A percentile compares a stretch with the other conserved stretches of the same genome.
These are phyloP conservation scores for Meyerozyma carpophila DNA, from an alignment of 1,139 yeast genomes.

Conservation along the genomic window DNA sequence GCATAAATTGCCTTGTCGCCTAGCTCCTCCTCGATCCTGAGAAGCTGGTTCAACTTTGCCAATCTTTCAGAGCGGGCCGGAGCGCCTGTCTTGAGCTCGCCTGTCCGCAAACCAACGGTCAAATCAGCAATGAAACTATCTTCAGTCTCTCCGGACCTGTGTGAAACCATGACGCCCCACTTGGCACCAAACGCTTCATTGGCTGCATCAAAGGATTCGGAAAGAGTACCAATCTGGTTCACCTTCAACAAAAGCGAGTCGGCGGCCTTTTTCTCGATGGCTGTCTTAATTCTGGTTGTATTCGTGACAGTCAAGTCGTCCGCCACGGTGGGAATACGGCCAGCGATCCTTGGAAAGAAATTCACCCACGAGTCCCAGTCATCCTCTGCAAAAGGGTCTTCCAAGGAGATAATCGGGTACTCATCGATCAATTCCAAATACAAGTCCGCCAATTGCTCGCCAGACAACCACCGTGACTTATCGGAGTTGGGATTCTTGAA, in stretches of 20 bases:
- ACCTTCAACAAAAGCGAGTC: constrained; percentile 3
- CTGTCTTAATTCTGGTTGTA: constrained; percentile 2
- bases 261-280: constrained; percentile 5
- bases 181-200: neutral
- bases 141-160: constrained; percentile 4
- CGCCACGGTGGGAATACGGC: constrained; percentile 2
- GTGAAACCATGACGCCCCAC: constrained; percentile 4
- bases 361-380: constrained; percentile 9
- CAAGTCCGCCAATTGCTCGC: constrained; percentile 4
- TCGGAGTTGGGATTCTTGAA: constrained; percentile 6
- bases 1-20: constrained; percentile 5
- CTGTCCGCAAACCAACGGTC: constrained; percentile 4
- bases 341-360: constrained; percentile 1
- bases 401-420: constrained; percentile 5
- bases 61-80: constrained; percentile 6
- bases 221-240: constrained; percentile 4
- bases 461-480: constrained; percentile 4
- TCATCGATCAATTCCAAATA: constrained; percentile 3
- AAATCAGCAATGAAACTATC: constrained; percentile 4
- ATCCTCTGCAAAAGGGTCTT: constrained; percentile 15
- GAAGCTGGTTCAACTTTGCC: constrained; percentile 4
- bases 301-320: constrained; percentile 6
- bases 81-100: constrained; percentile 5
- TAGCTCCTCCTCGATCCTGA: constrained; percentile 4
- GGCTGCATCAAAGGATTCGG: constrained; percentile 4